Evolutionary conservation across 169 alveolate species (phyloP).

Genomic region (Perkinsus chesapeaki): DNA sequence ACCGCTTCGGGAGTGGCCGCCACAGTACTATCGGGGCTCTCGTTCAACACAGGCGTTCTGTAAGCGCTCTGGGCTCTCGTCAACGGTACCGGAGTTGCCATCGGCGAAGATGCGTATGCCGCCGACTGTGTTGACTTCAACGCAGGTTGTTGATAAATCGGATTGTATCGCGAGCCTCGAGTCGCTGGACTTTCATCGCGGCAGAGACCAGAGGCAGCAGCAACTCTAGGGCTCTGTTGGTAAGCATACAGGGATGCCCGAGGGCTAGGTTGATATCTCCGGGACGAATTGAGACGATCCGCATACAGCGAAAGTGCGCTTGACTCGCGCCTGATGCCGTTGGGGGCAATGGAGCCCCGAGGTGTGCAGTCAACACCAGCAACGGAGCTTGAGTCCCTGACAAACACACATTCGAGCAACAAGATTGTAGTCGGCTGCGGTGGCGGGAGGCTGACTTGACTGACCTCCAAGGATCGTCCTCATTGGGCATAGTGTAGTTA

Average conservation of each 20-base stretch:
- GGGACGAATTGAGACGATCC: neutral
- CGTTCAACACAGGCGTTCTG: neutral
- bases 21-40: neutral
- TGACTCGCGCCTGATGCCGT: neutral
- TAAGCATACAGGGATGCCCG: neutral
- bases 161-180: neutral
- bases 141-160: neutral
- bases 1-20: neutral
- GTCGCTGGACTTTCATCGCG: neutral
- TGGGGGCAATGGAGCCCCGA: neutral
- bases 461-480: neutral
- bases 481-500: neutral
- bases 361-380: neutral
- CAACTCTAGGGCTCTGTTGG: neutral
- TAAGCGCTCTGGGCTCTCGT: neutral
- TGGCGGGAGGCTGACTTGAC: neutral
- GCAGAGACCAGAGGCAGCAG: neutral
- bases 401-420: neutral
- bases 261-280: neutral
- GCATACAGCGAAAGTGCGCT: neutral
- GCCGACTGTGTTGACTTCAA: neutral
- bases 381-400: neutral
- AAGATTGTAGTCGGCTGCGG: neutral
- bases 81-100: neutral
- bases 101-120: neutral